Conservation (phyloP, 1,284 basidiomycete species). For the Cystobasidium slooffiae region DNA sequence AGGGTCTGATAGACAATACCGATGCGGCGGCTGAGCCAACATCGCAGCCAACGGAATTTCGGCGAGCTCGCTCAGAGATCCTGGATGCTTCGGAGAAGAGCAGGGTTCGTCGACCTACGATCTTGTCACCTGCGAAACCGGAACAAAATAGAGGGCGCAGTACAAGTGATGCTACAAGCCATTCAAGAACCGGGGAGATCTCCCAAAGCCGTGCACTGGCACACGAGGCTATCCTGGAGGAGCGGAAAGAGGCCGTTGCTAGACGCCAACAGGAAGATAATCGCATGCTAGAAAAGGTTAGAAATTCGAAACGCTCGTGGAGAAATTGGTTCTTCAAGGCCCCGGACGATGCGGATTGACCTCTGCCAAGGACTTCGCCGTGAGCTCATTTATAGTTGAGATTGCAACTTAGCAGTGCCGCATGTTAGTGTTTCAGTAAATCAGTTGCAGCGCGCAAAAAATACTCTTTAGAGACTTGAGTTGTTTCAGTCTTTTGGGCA, state of each 20-base stretch:
- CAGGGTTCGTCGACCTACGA: constrained; percentile 10
- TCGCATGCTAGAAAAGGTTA: neutral
- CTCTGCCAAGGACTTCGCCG: neutral
- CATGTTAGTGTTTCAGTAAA: constrained; percentile 13
- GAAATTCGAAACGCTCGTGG: constrained; percentile 4
- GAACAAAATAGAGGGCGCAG: constrained; percentile 17
- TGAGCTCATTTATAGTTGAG: no score
- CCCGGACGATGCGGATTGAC: constrained; percentile 25
- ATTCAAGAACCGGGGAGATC: constrained; percentile 5
- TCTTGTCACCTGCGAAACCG: neutral
- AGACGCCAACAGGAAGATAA: constrained; percentile 24
- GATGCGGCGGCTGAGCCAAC: no score
- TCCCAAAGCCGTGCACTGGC: constrained; percentile 37
- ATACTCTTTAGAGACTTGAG: neutral
- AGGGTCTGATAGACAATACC: neutral
- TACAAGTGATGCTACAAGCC: constrained; percentile 10
- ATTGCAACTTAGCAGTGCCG: neutral
- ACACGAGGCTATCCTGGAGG: constrained; percentile 34
- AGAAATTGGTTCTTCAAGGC: constrained; percentile 27
- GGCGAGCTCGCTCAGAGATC: constrained; percentile 36
- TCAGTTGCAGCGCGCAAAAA: neutral
- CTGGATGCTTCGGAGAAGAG: constrained; percentile 32
- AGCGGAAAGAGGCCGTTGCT: constrained; percentile 17
- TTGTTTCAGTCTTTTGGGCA: no score
- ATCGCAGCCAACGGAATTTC: neutral